Conservation (phyloP, 192 early-diverging fungal species). For the Coemansia sp. region DNA sequence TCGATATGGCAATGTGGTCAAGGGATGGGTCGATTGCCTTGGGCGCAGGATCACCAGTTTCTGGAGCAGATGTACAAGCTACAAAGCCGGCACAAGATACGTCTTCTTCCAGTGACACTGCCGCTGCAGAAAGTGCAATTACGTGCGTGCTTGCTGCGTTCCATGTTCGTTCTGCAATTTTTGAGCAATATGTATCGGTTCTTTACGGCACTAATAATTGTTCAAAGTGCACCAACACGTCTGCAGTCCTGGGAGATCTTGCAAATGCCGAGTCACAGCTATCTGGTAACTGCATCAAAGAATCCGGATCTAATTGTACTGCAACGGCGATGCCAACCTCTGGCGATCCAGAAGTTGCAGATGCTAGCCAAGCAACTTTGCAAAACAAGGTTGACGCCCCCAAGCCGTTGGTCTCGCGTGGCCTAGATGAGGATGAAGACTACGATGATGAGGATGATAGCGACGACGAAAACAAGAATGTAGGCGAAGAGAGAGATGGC, state of each 20-base stretch:
- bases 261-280: constrained; percentile 3
- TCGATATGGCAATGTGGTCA: constrained; percentile 42
- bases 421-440: constrained; percentile 50
- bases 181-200: constrained; percentile 70
- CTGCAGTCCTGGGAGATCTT: constrained; percentile 12
- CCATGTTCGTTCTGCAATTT: constrained; percentile 71
- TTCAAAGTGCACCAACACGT: constrained; percentile 22
- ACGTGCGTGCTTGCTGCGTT: constrained; percentile 58
- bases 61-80: background rate
- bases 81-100: background rate
- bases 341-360: background rate
- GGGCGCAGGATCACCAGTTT: constrained; percentile 25
- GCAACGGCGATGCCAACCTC: too few species aligned
- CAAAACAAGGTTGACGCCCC: background rate
- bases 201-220: constrained; percentile 56
- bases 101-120: constrained; percentile 4
- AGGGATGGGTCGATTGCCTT: constrained; percentile 25
- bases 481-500: background rate
- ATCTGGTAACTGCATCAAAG: background rate
- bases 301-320: background rate
- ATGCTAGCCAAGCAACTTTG: background rate
- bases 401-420: constrained; percentile 18
- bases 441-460: constrained; percentile 46
- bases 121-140: constrained; percentile 34
- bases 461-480: constrained; percentile 2